Percentiles rank a stretch among this genome's conserved stretches.
Conservation (phyloP, 805 yeast species). For the Yarrowia alimentaria region DNA sequence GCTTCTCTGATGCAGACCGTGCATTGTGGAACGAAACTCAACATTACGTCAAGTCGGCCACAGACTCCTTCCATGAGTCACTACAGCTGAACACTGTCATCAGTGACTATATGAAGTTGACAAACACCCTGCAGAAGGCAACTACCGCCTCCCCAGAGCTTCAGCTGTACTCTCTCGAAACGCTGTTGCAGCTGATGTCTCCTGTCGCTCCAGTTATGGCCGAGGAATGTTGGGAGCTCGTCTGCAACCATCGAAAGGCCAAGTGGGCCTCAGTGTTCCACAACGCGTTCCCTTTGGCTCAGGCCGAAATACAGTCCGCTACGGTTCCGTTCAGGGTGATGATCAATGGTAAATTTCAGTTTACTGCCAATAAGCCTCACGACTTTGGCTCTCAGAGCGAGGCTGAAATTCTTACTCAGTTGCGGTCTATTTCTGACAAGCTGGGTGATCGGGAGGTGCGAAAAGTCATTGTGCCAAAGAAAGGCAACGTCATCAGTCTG, state of each 20-base stretch:
- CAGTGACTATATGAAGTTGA: conserved; percentile 85
- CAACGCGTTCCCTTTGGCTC: conserved; percentile 63
- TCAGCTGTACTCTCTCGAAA: conserved; percentile 50
- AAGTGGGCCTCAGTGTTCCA: conserved; percentile 52
- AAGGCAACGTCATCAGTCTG: conserved; percentile 8
- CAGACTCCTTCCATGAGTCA: conserved; percentile 57
- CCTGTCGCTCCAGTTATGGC: conserved; percentile 81
- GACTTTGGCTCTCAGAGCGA: conserved; percentile 12
- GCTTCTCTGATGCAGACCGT: conserved; percentile 48
- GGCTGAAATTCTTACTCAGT: conserved; percentile 10
- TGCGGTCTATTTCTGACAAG: conserved; percentile 9
- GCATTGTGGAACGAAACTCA: conserved; percentile 59
- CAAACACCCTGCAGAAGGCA: conserved; percentile 50
- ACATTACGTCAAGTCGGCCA: conserved; percentile 48
- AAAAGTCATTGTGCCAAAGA: conserved; percentile 21
- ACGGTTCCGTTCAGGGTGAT: conserved; percentile 54
- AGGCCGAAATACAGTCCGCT: conserved; percentile 43
- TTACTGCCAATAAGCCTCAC: conserved; percentile 34
- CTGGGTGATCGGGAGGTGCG: conserved; percentile 8
- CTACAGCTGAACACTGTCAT: conserved; percentile 78
- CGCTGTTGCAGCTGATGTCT: conserved; percentile 60
- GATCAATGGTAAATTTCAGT: conserved; percentile 69
- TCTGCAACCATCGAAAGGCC: conserved; percentile 38
- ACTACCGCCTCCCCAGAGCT: conserved; percentile 44
- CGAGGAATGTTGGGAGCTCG: conserved; percentile 75